These are phyloP conservation scores for Magnaporthales sp. DNA, from an alignment of 2,329 filamentous ascomycete species.

Conservation along the genomic window DNA sequence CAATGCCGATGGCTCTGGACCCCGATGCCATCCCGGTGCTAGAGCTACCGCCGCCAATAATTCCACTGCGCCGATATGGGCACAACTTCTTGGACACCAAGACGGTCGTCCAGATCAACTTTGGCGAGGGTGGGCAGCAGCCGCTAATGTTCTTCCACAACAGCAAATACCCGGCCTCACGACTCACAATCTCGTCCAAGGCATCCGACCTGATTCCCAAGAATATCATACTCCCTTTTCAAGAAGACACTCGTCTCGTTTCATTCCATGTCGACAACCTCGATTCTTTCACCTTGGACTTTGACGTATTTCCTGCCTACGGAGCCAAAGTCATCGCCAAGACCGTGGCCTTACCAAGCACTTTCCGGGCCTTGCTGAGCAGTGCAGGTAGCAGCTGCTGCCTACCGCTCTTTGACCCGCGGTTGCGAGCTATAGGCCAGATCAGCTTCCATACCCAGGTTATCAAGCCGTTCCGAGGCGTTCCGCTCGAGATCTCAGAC, in stretches of 20 bases:
- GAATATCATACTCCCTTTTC: constrained; percentile 89
- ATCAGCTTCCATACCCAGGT: constrained; percentile 93
- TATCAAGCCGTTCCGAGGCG: constrained; percentile 89
- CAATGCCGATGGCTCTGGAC: constrained; percentile 60
- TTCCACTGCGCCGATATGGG: constrained; percentile 86
- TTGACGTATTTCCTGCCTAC: constrained; percentile 95
- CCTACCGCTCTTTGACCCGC: constrained; percentile 85
- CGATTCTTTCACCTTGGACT: constrained; percentile 88
- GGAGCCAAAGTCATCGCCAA: constrained; percentile 96
- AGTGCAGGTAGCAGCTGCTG: constrained; percentile 72
- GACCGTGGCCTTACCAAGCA: constrained; percentile 80
- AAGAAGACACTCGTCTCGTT: constrained; percentile 87
- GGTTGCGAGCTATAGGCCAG: constrained; percentile 83
- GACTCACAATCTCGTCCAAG: constrained; percentile 94
- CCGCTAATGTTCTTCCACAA: constrained; percentile 95
- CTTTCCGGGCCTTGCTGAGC: constrained; percentile 68
- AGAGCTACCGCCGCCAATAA: constrained; percentile 89
- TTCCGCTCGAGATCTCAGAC: constrained; percentile 90
- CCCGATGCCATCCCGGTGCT: constrained; percentile 85
- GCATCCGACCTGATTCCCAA: constrained; percentile 92
- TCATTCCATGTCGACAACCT: constrained; percentile 95
- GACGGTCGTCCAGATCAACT: constrained; percentile 87
- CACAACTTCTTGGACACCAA: constrained; percentile 99
- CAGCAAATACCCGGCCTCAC: constrained; percentile 89
- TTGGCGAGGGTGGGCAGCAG: constrained; percentile 65